Conservation (phyloP, 1,284 basidiomycete species). For the Rhodotorula sp. region DNA sequence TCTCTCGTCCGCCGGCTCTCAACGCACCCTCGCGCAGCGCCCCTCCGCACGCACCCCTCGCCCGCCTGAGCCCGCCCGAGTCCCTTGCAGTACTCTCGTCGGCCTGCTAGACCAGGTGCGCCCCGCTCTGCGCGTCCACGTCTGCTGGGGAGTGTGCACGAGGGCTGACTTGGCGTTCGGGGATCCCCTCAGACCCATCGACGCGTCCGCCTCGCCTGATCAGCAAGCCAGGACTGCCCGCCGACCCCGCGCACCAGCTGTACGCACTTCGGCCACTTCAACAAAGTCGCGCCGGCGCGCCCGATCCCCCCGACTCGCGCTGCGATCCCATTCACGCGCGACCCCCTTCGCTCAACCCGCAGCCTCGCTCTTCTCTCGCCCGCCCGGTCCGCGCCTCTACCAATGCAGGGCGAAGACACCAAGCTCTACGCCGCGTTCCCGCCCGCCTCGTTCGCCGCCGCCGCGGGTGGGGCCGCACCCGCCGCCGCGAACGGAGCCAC, state of each 20-base stretch:
- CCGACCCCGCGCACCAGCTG: neutral
- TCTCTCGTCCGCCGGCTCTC: neutral
- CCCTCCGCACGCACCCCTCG: too few species aligned
- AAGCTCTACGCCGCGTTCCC: slow-evolving; percentile 14
- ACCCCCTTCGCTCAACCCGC: neutral
- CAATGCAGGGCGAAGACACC: slow-evolving; percentile 13
- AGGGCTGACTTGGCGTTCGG: neutral
- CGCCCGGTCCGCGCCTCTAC: too few species aligned
- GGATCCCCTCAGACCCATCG: neutral
- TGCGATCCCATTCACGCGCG: neutral
- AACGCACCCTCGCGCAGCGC: too few species aligned
- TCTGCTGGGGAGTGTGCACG: neutral
- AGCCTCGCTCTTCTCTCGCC: neutral
- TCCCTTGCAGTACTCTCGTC: too few species aligned
- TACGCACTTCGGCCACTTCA: neutral
- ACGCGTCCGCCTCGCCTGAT: neutral
- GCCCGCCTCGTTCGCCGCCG: slow-evolving; percentile 9
- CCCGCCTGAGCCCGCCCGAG: too few species aligned
- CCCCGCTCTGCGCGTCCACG: neutral
- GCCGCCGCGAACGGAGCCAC: neutral
- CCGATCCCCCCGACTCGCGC: neutral
- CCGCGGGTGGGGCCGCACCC: slow-evolving; percentile 5
- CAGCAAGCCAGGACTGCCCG: too few species aligned
- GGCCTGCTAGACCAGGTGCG: neutral
- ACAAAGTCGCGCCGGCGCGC: neutral